Evolutionary conservation across 1,284 basidiomycete genomes (phyloP).

Genomic region (Ceratobasidium sp.): DNA sequence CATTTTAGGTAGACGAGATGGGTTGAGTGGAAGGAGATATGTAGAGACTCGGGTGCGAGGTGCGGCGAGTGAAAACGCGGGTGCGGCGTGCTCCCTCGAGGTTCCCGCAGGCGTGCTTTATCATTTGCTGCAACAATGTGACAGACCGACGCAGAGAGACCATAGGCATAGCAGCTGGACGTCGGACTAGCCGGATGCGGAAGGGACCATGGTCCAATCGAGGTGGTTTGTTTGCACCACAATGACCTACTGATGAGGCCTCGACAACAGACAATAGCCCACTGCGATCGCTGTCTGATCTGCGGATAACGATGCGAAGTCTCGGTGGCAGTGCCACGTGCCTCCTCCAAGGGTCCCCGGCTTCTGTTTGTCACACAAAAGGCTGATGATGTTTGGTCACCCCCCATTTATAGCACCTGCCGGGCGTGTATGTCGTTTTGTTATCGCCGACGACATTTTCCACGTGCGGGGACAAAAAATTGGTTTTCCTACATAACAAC

Average conservation of each 20-base stretch:
- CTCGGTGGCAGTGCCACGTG: background rate
- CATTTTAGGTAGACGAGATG: background rate
- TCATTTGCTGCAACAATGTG: slow-evolving; percentile 16
- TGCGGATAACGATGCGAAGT: background rate
- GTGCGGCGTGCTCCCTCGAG: background rate
- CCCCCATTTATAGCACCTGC: background rate
- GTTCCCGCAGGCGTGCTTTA: slow-evolving; percentile 5
- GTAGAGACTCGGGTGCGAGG: background rate
- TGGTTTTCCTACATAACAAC: background rate
- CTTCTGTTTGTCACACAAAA: background rate
- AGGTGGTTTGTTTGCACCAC: slow-evolving; percentile 23
- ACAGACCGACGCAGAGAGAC: slow-evolving; percentile 8
- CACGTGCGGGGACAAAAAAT: background rate
- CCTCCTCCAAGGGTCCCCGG: background rate
- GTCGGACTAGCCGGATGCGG: background rate
- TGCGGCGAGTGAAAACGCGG: background rate
- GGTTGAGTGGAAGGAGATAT: background rate
- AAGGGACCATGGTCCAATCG: slow-evolving; percentile 6
- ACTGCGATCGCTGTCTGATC: background rate
- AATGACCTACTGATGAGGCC: slow-evolving; percentile 11
- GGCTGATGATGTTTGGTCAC: background rate
- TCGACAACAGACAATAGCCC: slow-evolving; percentile 29
- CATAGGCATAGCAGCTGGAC: slow-evolving; percentile 20
- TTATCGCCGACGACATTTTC: background rate
- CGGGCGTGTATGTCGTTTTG: background rate